Base-by-base conservation (phyloP, 2,329 filamentous ascomycete genomes). In the Pestalotiopsis sp. region DNA sequence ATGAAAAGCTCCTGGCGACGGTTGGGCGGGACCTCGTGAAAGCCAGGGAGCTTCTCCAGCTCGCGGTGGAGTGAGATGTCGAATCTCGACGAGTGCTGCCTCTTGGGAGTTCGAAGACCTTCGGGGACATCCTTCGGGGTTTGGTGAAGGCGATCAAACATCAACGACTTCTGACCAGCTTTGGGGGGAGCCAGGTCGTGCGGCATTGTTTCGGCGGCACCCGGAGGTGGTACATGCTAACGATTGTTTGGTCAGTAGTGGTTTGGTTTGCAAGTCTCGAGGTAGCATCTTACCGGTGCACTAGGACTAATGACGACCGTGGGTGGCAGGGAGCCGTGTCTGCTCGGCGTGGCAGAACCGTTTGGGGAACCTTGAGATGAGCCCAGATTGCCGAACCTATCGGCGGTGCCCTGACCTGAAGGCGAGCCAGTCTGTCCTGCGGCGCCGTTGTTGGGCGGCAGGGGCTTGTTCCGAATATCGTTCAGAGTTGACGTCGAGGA, bases 21-120 rank as follows among this genome's bases (percentile, higher is more conserved):
- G 79, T 97, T 97, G 17, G 96, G 96, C 12, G 95, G 93, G 31
- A 98, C 96, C 82, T 99, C 96, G 77, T 99, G 96, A 82, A 99
- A 99, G 45, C 96, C 96, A 1, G 96, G 95, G 27, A 99, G 86
- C 83, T 99, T 99, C 81, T 99, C 96, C 65, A 99, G 87, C 81
- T 99, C 96, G 77, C 96, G 90, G 80, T 98, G 95, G 71, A 97
- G 94, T 3, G 96, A 99, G 73, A 99, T 97, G 80, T 99, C 95
- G 80, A 99, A 99, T 71, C 96, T 91, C 61, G 96, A 99, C 45
- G 96, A 98, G 78, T 98, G 95, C 82, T 99, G 96, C 79, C 96
- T 90, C 84, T 97, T 97, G 31, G 96, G 96, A 4, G 96, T 98
- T 78, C 95, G 90, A 71, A 98, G 91, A 52, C 96, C 96, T 81